phyloP scores from a whole-genome alignment of 192 early-diverging fungal genomes.

The Kappamyces sp. region DNA sequence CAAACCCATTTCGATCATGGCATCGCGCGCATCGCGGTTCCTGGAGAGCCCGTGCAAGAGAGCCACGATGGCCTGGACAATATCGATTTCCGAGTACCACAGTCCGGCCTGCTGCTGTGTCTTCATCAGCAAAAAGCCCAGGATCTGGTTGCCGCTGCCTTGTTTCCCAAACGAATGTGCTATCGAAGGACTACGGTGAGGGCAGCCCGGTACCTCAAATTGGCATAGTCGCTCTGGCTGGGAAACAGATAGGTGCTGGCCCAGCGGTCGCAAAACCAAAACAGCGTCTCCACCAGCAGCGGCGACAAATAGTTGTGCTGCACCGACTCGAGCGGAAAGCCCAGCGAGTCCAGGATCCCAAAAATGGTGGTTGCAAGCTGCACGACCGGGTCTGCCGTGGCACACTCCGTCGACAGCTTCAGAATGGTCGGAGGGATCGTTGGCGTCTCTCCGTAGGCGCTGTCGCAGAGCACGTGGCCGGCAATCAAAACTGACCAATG shows the following conservation, averaged over 20 bases:
- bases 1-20: constrained; percentile 17
- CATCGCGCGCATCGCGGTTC: constrained; percentile 5
- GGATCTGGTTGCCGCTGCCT: constrained; percentile 47
- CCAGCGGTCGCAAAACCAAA: constrained; percentile 76
- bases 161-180: constrained; percentile 49
- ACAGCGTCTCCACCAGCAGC: constrained; percentile 58
- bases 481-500: constrained; percentile 71
- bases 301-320: constrained; percentile 65
- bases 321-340: constrained; percentile 14
- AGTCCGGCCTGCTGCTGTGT: constrained; percentile 56
- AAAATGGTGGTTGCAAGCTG: constrained; percentile 18
- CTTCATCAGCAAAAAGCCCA: constrained; percentile 59
- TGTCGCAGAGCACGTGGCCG: constrained; percentile 62
- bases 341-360: constrained; percentile 15
- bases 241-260: constrained; percentile 63
- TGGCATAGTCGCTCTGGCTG: constrained; percentile 49
- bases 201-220: constrained; percentile 34
- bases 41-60: constrained; percentile 4
- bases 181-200: constrained; percentile 40
- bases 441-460: constrained; percentile 63
- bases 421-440: constrained; percentile 59
- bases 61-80: constrained; percentile 49
- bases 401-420: constrained; percentile 40
- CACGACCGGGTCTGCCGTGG: constrained; percentile 20
- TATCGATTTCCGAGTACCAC: constrained; percentile 68